Base-by-base conservation (phyloP, 371 early-diverging fungal genomes). In the Lichtheimia corymbifera region DNA sequence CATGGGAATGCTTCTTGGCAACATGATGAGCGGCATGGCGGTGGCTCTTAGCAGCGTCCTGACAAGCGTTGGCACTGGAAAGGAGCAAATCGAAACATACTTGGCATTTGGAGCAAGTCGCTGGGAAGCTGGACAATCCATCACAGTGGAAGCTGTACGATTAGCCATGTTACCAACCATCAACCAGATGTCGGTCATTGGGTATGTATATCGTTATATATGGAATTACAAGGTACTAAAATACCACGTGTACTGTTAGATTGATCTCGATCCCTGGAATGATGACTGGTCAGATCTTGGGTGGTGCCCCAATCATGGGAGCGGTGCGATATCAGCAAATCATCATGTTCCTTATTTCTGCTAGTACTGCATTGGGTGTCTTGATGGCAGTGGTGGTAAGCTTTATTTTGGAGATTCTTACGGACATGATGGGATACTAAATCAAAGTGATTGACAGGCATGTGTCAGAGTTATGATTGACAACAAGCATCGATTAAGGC, bases 221-320 rank as follows among this genome's bases (percentile, higher is more conserved):
- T 9, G 1, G 11, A 1, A 35, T 9, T 9, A 1, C 35, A 35
- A 35, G 35, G 4, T 35, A 35, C 35, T 35, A 35, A 35, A 11
- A 9, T 35, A 35, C 11, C 35, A 35, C 35, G 35, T 35, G 35
- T 35, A 35, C 35, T 35, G 9, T 11, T 35, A 35, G 35, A 35
- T 68, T 93, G 50, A 91, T 95, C 57, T 87, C 92, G 6, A 94
- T 95, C 49, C 95, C 95, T 0, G 95, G 93, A n/a, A 86, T 91
- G 78, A 95, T 95, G 95, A 93, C 92, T 0, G 95, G 95, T 64
- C 94, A 94, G 69, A 88, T 94, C 53, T 74, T 95, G 43, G 91
- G 90, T 35, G 95, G 94, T 17, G 90, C 90, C 0, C 79, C 86
- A n/a, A 88, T 93, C 30, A 82, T 87, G 66, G 86, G 90, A 56